These are phyloP conservation scores for Phytopythium kandeliae DNA, from an alignment of 352 stramenopile species.

Conservation along the genomic window DNA sequence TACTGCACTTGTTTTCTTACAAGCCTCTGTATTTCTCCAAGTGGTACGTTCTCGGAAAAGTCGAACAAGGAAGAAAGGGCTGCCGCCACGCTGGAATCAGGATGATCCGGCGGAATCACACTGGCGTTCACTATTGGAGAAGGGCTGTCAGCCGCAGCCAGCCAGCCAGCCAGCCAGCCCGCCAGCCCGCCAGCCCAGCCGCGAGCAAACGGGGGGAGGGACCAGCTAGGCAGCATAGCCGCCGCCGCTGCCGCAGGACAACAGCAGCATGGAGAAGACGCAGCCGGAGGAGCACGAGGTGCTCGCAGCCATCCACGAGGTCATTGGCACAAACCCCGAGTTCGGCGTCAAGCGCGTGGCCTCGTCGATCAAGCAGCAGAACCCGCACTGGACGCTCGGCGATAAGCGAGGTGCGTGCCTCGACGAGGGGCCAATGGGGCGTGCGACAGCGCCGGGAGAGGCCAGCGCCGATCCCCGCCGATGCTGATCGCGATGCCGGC, in stretches of 20 bases:
- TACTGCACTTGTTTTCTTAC: no score
- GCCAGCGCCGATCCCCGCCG: no score
- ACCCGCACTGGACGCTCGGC: constrained; percentile 61
- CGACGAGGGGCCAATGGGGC: no score
- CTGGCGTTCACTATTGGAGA: constrained; percentile 1
- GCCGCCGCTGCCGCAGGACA: no score
- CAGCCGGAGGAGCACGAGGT: constrained; percentile 64
- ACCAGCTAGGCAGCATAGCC: no score
- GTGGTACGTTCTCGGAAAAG: constrained; percentile 1
- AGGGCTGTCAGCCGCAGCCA: background rate
- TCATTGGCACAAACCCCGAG: constrained; percentile 54
- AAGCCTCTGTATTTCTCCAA: background rate
- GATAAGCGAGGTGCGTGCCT: constrained; percentile 57
- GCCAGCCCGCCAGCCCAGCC: no score
- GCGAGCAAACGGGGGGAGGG: no score
- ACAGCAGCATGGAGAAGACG: constrained; percentile 38
- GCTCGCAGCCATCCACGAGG: constrained; percentile 40
- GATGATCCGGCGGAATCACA: background rate
- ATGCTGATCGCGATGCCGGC: no score
- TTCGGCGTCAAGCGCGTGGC: constrained; percentile 70
- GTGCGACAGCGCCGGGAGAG: no score
- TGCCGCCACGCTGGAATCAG: background rate
- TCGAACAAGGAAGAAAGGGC: constrained; percentile 1
- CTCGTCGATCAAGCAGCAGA: constrained; percentile 49
- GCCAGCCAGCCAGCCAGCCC: background rate